These are phyloP conservation scores for Fusarium napiforme DNA, from an alignment of 2,329 filamentous ascomycete genomes.

Conservation along the genomic window DNA sequence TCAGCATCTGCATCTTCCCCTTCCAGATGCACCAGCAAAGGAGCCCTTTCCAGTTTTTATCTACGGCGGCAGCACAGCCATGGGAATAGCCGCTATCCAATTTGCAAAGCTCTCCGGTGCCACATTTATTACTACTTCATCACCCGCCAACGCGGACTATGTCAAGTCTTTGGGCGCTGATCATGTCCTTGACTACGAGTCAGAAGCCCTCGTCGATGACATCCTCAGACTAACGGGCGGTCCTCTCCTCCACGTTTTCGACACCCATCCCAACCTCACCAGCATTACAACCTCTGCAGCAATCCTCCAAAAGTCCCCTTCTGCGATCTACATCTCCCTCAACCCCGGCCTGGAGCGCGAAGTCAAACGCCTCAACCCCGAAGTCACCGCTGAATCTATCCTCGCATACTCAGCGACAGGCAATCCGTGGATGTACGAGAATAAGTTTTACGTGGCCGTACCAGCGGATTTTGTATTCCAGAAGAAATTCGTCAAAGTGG, in stretches of 20 bases:
- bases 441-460: not conserved
- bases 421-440: not conserved
- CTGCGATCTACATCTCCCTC: not conserved
- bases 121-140: conserved; percentile 51
- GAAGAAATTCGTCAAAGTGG: not conserved
- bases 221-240: conserved; percentile 35
- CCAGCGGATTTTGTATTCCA: conserved; percentile 7
- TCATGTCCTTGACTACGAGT: conserved; percentile 59
- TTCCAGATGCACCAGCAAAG: conserved; percentile 55
- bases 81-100: conserved; percentile 61
- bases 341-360: not conserved
- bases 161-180: conserved; percentile 55
- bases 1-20: conserved; percentile 54
- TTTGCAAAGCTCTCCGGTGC: conserved; percentile 52
- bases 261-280: not conserved
- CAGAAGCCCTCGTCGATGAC: no score
- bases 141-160: conserved; percentile 49
- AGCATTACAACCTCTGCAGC: not conserved
- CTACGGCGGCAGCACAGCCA: conserved; percentile 63
- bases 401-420: conserved; percentile 11
- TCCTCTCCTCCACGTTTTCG: conserved; percentile 12
- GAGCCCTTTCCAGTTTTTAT: conserved; percentile 53
- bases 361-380: not conserved
- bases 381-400: not conserved
- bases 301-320: not conserved